These are phyloP conservation scores for Colletotrichum lindemuthianum DNA, from an alignment of 2,329 filamentous ascomycete genomes.

Conservation along the genomic window DNA sequence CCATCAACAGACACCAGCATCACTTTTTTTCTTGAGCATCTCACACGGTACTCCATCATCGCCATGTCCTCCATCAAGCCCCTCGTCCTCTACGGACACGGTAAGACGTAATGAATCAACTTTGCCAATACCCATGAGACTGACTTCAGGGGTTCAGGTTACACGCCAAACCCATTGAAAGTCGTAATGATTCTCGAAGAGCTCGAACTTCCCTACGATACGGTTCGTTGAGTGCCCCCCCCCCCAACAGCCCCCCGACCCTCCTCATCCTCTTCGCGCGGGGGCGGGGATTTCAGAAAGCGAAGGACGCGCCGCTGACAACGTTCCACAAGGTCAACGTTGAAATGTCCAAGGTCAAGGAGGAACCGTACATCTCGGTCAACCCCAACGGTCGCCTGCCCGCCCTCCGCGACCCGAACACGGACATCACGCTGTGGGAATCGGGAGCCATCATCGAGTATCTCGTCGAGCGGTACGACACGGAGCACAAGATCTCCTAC, in stretches of 20 bases:
- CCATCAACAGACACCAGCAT: background rate
- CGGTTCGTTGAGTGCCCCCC: background rate
- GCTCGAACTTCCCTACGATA: slow-evolving; percentile 48
- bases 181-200: slow-evolving; percentile 49
- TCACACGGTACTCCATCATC: background rate
- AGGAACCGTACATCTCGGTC: slow-evolving; percentile 41
- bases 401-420: slow-evolving; percentile 48
- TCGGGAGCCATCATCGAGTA: slow-evolving; percentile 46
- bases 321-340: slow-evolving; percentile 23
- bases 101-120: background rate
- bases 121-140: background rate
- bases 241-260: background rate
- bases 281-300: background rate
- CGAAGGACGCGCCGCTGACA: slow-evolving; percentile 2
- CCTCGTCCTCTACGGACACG: slow-evolving; percentile 11
- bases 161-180: slow-evolving; percentile 45
- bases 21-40: background rate
- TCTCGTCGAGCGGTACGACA: slow-evolving; percentile 44
- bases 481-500: slow-evolving; percentile 41
- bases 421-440: slow-evolving; percentile 43
- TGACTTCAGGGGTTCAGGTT: background rate
- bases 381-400: slow-evolving; percentile 50
- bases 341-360: slow-evolving; percentile 39
- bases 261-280: background rate
- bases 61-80: slow-evolving; percentile 6